A percentile compares a stretch with the other conserved stretches of the same genome.
These are phyloP conservation scores for Abrus pulchellus DNA, from an alignment of 306 rosid genomes.

Conservation along the genomic window DNA sequence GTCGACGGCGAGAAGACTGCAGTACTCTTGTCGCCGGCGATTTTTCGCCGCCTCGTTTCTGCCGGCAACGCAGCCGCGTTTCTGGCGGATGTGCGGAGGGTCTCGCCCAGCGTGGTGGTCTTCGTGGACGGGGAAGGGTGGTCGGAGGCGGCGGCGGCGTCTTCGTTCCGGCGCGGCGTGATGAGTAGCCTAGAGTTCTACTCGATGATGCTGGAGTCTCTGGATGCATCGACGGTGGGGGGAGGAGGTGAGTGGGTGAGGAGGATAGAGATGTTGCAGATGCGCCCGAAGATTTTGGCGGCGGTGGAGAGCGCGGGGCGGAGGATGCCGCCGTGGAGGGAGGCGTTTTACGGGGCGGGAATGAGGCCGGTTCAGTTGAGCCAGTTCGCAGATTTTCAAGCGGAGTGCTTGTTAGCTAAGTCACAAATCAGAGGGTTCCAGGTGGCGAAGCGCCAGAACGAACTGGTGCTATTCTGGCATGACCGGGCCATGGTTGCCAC, in stretches of 20 bases:
- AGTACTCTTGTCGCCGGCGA: conserved; percentile 69
- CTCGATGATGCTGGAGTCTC: conserved; percentile 78
- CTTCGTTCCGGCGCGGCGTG: conserved; percentile 73
- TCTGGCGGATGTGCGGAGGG: conserved; percentile 60
- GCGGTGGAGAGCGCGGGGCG: conserved; percentile 70
- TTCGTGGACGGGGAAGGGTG: conserved; percentile 79
- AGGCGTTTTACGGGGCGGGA: conserved; percentile 75
- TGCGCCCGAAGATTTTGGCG: conserved; percentile 69
- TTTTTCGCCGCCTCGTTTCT: conserved; percentile 67
- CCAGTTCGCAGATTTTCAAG: conserved; percentile 87
- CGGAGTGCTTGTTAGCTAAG: conserved; percentile 75
- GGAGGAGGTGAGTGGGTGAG: conserved; percentile 69
- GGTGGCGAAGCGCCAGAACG: conserved; percentile 81
- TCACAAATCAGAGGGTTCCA: conserved; percentile 84
- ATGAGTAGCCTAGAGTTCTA: conserved; percentile 70
- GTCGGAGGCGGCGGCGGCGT: conserved; percentile 52
- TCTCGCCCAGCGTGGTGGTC: conserved; percentile 74
- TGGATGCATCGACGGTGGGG: conserved; percentile 66
- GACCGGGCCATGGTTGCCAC: conserved; percentile 75
- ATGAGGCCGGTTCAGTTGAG: conserved; percentile 85
- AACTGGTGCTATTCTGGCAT: conserved; percentile 85
- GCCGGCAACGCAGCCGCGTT: conserved; percentile 48
- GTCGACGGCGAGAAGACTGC: conserved; percentile 80
- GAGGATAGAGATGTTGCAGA: conserved; percentile 65
- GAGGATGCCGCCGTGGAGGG: conserved; percentile 65